Conservation (phyloP, 108 stramenopile genomes). For the Discostella stelligeroides region DNA sequence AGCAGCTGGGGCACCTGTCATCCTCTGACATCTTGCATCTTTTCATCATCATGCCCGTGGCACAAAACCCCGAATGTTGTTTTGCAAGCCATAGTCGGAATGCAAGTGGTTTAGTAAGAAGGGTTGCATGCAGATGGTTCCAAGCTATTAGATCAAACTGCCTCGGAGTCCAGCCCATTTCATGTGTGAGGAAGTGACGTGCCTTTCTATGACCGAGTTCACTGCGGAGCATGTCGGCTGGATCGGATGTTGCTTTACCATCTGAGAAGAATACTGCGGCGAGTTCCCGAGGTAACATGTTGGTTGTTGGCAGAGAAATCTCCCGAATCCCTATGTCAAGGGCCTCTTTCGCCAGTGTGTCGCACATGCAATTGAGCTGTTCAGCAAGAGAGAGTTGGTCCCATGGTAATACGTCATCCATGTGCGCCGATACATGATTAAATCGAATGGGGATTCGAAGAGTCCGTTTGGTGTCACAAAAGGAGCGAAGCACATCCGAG, state of each 20-base stretch:
- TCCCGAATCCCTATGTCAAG: not conserved
- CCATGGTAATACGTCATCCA: not conserved
- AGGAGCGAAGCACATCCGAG: not conserved
- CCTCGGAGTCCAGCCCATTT: too few relatives aligned
- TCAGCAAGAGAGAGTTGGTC: not conserved
- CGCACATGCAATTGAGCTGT: conserved; percentile 2
- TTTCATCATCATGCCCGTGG: not conserved
- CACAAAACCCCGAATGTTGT: too few relatives aligned
- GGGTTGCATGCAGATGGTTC: too few relatives aligned
- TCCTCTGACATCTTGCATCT: not conserved
- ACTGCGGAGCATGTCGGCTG: too few relatives aligned
- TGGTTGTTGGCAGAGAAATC: not conserved
- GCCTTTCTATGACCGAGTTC: too few relatives aligned
- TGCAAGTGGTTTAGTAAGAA: too few relatives aligned
- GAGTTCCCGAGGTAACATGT: not conserved
- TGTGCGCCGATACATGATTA: not conserved
- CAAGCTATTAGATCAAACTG: too few relatives aligned
- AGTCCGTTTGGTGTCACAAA: not conserved
- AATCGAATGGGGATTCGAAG: not conserved
- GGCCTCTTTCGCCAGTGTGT: conserved; percentile 2
- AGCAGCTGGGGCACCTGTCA: too few relatives aligned
- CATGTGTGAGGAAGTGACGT: too few relatives aligned
- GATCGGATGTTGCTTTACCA: too few relatives aligned
- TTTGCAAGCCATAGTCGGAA: too few relatives aligned
- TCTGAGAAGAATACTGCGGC: not conserved